Evolutionary conservation across 805 yeast species (phyloP).

Genomic region (Deakozyma indianensis): DNA sequence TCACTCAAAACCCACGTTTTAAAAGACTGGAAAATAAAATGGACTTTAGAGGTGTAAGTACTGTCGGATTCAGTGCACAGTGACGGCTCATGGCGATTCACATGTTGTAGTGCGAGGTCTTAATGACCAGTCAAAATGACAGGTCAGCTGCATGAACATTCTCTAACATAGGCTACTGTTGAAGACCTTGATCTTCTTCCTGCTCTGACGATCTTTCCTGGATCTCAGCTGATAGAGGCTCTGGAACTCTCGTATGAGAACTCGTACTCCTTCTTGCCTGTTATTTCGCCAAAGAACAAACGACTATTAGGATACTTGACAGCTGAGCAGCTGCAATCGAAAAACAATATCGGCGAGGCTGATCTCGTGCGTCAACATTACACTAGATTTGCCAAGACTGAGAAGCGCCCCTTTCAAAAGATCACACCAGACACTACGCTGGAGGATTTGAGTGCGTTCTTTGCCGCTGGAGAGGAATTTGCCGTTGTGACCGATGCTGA

Average conservation of each 20-base stretch:
- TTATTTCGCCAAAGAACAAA: constrained; percentile 31
- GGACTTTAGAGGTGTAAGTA: constrained; percentile 1
- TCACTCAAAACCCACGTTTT: too few species aligned
- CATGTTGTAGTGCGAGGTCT: too few species aligned
- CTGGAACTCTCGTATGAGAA: constrained; percentile 41
- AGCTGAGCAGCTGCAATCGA: constrained; percentile 24
- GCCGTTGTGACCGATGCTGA: constrained; percentile 44
- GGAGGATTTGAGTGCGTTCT: constrained; percentile 37
- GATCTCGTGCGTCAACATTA: constrained; percentile 24
- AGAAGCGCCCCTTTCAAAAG: constrained; percentile 23
- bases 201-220: constrained; percentile 37
- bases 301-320: constrained; percentile 37
- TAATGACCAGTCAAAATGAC: too few species aligned
- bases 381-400: constrained; percentile 15
- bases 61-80: too few species aligned
- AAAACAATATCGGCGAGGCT: constrained; percentile 18
- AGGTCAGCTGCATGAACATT: too few species aligned
- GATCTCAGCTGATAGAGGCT: constrained; percentile 33
- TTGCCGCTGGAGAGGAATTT: constrained; percentile 34
- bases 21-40: too few species aligned
- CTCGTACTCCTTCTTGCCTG: constrained; percentile 40
- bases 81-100: too few species aligned
- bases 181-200: constrained; percentile 48
- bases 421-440: constrained; percentile 42
- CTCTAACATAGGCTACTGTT: constrained; percentile 34